Evolutionary conservation across 2,329 filamentous ascomycete genomes (phyloP).

Genomic region (Eurotiales sp.): DNA sequence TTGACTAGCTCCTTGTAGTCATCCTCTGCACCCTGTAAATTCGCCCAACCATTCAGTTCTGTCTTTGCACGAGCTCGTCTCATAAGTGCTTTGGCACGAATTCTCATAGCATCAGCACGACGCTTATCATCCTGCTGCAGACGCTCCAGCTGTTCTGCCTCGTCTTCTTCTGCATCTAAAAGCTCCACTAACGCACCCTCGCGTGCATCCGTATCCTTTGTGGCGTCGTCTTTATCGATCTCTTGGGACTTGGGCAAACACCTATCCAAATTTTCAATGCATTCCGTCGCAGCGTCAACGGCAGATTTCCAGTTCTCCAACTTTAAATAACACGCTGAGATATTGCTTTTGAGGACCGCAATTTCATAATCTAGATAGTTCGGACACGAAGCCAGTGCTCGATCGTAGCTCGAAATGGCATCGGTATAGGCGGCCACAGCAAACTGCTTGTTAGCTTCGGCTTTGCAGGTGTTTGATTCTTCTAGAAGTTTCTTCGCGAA

Average conservation of each 20-base stretch:
- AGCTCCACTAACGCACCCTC: constrained; percentile 46
- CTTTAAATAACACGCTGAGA: constrained; percentile 84
- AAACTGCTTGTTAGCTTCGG: constrained; percentile 77
- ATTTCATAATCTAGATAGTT: constrained; percentile 84
- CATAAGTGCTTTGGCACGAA: constrained; percentile 78
- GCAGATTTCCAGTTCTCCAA: constrained; percentile 81
- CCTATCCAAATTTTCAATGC: constrained; percentile 66
- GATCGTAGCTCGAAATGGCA: constrained; percentile 78
- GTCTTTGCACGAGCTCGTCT: constrained; percentile 70
- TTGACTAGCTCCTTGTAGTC: constrained; percentile 72
- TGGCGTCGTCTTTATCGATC: constrained; percentile 48
- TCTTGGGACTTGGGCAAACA: constrained; percentile 21
- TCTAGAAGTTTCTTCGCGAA: constrained; percentile 59
- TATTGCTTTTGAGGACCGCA: constrained; percentile 82
- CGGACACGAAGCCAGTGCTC: constrained; percentile 73
- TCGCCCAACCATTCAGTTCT: constrained; percentile 72
- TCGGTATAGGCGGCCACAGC: constrained; percentile 65
- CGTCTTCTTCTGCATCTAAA: constrained; percentile 34
- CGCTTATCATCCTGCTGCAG: constrained; percentile 45
- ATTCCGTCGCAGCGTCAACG: constrained; percentile 66
- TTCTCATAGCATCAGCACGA: constrained; percentile 65
- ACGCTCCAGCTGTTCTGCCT: constrained; percentile 41
- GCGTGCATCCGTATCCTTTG: constrained; percentile 16
- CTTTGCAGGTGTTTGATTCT: constrained; percentile 70
- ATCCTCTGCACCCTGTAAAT: constrained; percentile 70